A percentile compares a stretch with the other conserved stretches of the same genome.
phyloP scores from a whole-genome alignment of 768 basidiomycete species.

The Auriscalpium vulgare region DNA sequence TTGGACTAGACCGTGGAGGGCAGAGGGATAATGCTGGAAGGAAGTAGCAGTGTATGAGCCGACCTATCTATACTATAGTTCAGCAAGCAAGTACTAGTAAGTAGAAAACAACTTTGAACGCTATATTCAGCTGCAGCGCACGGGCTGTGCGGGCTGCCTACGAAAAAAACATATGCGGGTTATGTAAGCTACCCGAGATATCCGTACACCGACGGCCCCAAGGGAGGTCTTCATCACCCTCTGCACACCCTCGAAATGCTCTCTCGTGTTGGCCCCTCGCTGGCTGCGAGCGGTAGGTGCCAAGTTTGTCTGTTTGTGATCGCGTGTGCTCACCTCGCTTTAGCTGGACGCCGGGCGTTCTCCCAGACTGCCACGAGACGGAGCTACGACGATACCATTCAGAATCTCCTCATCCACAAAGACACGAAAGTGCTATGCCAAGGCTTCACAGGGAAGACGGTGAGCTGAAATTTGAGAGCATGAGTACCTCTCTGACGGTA shows the following conservation, averaged over 20 bases:
- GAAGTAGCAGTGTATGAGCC: conserved; percentile 12
- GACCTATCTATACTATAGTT: too few relatives aligned
- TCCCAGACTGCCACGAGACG: conserved; percentile 65
- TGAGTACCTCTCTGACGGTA: not conserved
- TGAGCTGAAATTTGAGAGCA: conserved; percentile 20
- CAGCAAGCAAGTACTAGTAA: too few relatives aligned
- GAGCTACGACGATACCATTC: conserved; percentile 83
- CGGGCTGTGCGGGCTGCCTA: too few relatives aligned
- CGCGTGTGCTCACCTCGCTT: not conserved
- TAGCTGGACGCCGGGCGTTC: conserved; percentile 73
- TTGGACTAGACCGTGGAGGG: conserved; percentile 25
- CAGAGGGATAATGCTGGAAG: conserved; percentile 8
- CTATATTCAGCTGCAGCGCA: too few relatives aligned
- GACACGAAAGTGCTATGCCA: conserved; percentile 92
- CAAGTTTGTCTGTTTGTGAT: not conserved
- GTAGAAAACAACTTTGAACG: too few relatives aligned
- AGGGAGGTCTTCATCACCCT: not conserved
- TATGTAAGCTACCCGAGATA: too few relatives aligned
- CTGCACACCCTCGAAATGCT: conserved; percentile 36
- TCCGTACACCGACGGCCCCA: too few relatives aligned
- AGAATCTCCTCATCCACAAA: conserved; percentile 87
- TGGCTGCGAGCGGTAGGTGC: conserved; percentile 44
- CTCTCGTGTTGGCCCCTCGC: conserved; percentile 50
- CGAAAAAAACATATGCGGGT: too few relatives aligned
- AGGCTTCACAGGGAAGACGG: conserved; percentile 93